A percentile compares a stretch with the other conserved stretches of the same genome.
phyloP scores from a whole-genome alignment of 2,329 filamentous ascomycete species.

The Cryphonectria nitschkei region DNA sequence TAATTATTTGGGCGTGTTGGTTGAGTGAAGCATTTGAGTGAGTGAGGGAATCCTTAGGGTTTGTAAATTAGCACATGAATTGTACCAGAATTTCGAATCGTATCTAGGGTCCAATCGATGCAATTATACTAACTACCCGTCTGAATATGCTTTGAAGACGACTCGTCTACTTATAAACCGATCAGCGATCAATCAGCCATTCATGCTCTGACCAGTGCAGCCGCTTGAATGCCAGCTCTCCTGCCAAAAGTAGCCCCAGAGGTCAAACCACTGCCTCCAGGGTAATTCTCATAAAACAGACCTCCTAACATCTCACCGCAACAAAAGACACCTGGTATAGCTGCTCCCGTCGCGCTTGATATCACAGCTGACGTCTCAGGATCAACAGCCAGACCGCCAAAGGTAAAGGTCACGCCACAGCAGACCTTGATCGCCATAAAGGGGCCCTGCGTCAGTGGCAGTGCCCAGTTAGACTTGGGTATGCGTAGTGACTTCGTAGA shows the following conservation, averaged over 20 bases:
- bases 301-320: slow-evolving; percentile 70
- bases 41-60: neutral
- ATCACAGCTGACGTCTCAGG: slow-evolving; percentile 58
- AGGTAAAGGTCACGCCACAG: slow-evolving; percentile 70
- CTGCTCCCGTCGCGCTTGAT: slow-evolving; percentile 44
- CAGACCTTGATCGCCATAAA: slow-evolving; percentile 67
- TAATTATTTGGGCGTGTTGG: neutral
- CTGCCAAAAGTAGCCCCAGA: slow-evolving; percentile 58
- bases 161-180: no score
- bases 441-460: slow-evolving; percentile 58
- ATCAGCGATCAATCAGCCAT: no score
- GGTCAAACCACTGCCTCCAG: slow-evolving; percentile 64
- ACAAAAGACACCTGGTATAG: slow-evolving; percentile 62
- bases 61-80: neutral
- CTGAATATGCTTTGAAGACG: no score
- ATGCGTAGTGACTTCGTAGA: slow-evolving; percentile 45
- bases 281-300: slow-evolving; percentile 66
- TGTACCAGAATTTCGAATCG: no score
- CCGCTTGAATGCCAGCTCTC: slow-evolving; percentile 44
- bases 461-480: slow-evolving; percentile 69
- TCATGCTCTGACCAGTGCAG: slow-evolving; percentile 21
- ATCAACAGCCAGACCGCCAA: slow-evolving; percentile 64
- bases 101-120: no score
- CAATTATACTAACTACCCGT: neutral
- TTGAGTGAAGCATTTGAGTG: neutral